Base-by-base conservation (phyloP, 192 early-diverging fungal species). In the Coemansia sp. region DNA sequence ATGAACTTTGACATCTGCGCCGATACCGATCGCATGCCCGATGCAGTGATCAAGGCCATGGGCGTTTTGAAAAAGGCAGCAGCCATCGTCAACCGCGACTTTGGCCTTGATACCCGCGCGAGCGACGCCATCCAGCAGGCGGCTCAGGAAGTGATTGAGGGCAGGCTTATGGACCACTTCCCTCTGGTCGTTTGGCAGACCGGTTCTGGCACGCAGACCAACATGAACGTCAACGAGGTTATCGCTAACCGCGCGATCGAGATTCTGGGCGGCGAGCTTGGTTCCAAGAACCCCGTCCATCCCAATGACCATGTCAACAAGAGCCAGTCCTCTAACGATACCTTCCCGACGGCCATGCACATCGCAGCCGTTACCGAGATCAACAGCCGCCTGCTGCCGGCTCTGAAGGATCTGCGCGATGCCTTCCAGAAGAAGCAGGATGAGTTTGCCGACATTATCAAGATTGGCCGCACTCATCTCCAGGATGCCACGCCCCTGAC, bases 241-340 rank as follows among this genome's bases (percentile, higher is more conserved):
- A 94, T 99, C 72, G 93, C 97, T 59, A 99, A 99, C 90, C 89
- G 97, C 42, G 97, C 97, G 24, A 97, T 94, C 67, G 93, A 99
- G 79, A 83, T 98, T 35, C 75, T 98, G 36, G 95, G 93, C 55
- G 90, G 89, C 49, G 88, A 93, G 73, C 84, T 95, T 46, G 96
- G 96, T 55, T 85, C 82, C 76, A 94, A 98, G 88, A 88, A 85
- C 61, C 94, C 94, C 18, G 94, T 99, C 35, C 97, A 99, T 74
- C 97, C 97, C 39, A 99, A 99, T 81, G 97, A 99, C 82, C 95
- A 97, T 60, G 95, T 98, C 71, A 99, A 99, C 87, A 96, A 94
- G 86, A 90, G 90, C 60, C 95, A 98, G 81, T 94, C 93, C 45
- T 95, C 94, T 50, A 99, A 99, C 73, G 97, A 99, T 72, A 95